Conservation (phyloP, 441 rosid genomes). For the Populus hybrid region DNA sequence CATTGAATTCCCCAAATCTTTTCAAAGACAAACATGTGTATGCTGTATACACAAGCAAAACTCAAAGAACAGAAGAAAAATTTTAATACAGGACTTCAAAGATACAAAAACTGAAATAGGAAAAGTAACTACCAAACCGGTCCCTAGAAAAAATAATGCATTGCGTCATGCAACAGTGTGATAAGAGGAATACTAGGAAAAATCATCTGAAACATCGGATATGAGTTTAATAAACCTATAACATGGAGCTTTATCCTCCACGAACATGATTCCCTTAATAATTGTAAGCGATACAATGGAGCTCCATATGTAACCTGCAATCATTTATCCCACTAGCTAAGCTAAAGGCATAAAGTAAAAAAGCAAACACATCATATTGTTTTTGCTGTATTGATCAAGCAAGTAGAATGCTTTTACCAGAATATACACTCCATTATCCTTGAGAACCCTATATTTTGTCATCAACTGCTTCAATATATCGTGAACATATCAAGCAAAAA, state of each 20-base stretch:
- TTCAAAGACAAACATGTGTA: not conserved
- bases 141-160: not conserved
- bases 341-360: not conserved
- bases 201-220: not conserved
- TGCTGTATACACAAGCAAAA: not conserved
- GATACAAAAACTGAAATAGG: not conserved
- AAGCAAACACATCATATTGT: slow-evolving; percentile 8
- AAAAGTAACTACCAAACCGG: not conserved
- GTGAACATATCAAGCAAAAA: slow-evolving; percentile 64
- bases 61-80: not conserved
- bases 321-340: slow-evolving; percentile 14
- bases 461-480: slow-evolving; percentile 88
- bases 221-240: slow-evolving; percentile 46
- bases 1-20: not conserved
- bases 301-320: slow-evolving; percentile 85
- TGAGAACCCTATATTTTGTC: slow-evolving; percentile 92
- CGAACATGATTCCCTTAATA: slow-evolving; percentile 46
- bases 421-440: slow-evolving; percentile 81
- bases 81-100: not conserved
- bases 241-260: slow-evolving; percentile 78
- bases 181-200: not conserved
- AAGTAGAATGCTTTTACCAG: slow-evolving; percentile 43
- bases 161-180: not conserved
- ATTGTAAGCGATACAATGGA: slow-evolving; percentile 56
- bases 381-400: not conserved